Base-by-base conservation (phyloP, 352 stramenopile genomes). In the Phytophthora constricta region DNA sequence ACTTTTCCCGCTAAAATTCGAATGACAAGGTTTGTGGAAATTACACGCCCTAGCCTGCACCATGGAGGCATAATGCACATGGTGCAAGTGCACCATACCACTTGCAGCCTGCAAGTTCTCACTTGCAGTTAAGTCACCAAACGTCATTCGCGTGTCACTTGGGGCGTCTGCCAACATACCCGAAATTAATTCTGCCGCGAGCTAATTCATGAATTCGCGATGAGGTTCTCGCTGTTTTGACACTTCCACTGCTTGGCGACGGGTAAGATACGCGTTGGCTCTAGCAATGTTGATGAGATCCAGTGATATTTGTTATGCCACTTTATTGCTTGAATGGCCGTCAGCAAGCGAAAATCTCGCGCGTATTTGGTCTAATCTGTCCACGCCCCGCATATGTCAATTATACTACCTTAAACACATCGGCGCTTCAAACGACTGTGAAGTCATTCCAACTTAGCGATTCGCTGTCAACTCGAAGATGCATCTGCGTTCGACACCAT, bases 301-400 rank as follows among this genome's bases (percentile, higher is more conserved):
- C 16, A 67, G 14, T 11, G 49, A 48, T n/a, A 60, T 43, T 17
- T 60, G n/a, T 67, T 68, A 33, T 68, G 33, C 42, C 42, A 68
- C n/a, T 56, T 57, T 45, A n/a, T 68, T 47, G 19, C 43, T 57
- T 2, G 42, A 57, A 9, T 61, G 50, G 13, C 42, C 43, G 25
- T 68, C 50, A n/a, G n/a, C 0, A 42, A 68, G 37, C 14, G 51
- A 56, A 54, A 68, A 68, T 11, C 51, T 50, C 5, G 14, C 50
- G 5, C 41, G 27, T 33, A 61, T 52, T 57, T 68, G 59, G 19
- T 68, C 59, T 16, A 52, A 42, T 28, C 28, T 39, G 22, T 61
- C 59, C 1, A 67, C 39, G n/a, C 50, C 59, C 28, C 60, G 41
- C 37, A 45, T 45, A 19, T 45, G n/a, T 4, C 5, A 7, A 14